Evolutionary conservation across 208 protist genomes (phyloP), one percentile per base, ranked within the genome.

Genomic region (Acanthamoeba sp.): DNA sequence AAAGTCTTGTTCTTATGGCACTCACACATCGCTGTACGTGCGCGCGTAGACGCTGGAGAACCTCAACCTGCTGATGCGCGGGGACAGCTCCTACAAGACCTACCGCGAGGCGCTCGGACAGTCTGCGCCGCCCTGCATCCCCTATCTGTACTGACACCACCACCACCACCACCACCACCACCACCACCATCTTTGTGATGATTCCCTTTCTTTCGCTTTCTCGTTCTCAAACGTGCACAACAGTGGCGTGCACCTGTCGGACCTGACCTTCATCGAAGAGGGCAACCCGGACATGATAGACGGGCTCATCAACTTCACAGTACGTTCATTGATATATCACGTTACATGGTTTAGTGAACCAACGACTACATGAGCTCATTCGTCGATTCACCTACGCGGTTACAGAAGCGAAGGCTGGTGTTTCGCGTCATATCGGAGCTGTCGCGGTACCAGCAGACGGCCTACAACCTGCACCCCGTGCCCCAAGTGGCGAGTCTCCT

Each of bases 81-180:
- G 78, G 20, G 45, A 80, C 36, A 88, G 80, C 3, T 95, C 93
- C 14, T 96, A 94, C 34, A 96, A 94, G 64, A 87, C 78, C 29
- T 96, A 96, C 42, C 84, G 95, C 42, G 40, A 32, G 0, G 50
- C 57, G 32, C 42, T 95, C 9, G 84, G 91, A 34, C 27, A 38
- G 45, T 38, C 38, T 22, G 50, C 42, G 18, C n/a, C 32, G 24
- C 95, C 95, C 42, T 52, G 82, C 40, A 36, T 96, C 38, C 95
- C 95, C 42, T 96, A 96, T 50, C 40, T 96, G 50, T 95, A 64
- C 40, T 10, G n/a, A n/a, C n/a, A n/a, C n/a, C n/a, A n/a, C n/a
- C n/a, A n/a, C n/a, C n/a, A n/a, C n/a, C n/a, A n/a, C n/a, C n/a
- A n/a, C n/a, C n/a, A n/a, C n/a, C n/a, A n/a, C n/a, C n/a, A n/a